Conservation (phyloP, 176 grass and related monocot species). For the Thalia dealbata region DNA sequence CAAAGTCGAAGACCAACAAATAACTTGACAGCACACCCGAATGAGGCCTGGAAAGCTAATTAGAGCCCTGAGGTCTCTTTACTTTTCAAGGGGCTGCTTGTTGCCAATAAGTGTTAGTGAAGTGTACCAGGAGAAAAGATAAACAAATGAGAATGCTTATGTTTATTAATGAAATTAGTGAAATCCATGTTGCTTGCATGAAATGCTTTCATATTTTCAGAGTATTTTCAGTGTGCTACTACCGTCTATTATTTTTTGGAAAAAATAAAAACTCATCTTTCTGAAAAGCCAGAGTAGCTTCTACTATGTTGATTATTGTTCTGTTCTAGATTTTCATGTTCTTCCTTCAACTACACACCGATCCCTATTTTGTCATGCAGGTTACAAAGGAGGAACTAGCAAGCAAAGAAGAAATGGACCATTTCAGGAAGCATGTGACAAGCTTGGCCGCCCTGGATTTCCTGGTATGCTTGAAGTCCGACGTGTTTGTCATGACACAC, state of each 20-base stretch:
- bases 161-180: no score
- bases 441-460: conserved; percentile 90
- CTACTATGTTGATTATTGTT: no score
- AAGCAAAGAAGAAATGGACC: conserved; percentile 71
- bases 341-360: background rate
- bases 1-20: no score
- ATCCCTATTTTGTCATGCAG: conserved; percentile 21
- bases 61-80: no score
- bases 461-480: conserved; percentile 81
- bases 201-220: background rate
- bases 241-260: background rate
- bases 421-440: conserved; percentile 97
- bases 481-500: conserved; percentile 95
- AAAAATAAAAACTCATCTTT: no score
- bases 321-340: background rate
- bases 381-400: conserved; percentile 87
- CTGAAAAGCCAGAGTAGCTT: no score
- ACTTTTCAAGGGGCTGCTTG: no score
- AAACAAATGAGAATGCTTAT: no score
- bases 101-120: no score
- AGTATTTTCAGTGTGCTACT: background rate
- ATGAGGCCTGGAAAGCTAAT: no score
- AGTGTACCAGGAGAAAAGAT: no score
- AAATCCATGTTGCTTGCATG: background rate
- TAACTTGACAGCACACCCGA: no score